Evolutionary conservation across 371 early-diverging fungal genomes (phyloP), one percentile per base, ranked within the genome.

Genomic region (Mortierella sp.): DNA sequence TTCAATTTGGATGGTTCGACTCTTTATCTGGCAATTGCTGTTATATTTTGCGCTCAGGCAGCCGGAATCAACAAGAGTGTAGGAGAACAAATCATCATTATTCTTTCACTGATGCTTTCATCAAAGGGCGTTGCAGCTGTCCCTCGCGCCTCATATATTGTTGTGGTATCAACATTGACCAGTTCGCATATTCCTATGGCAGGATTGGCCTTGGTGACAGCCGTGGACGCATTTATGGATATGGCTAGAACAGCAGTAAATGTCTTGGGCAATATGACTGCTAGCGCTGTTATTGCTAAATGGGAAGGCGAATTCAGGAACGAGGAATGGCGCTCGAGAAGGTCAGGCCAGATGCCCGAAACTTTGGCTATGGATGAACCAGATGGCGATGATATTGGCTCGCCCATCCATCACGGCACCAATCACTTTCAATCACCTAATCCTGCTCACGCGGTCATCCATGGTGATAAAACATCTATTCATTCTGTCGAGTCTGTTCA

Each of bases 1-100:
- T 93, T 94, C 80, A 94, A 94, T 75, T 74, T 94, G 31, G 93
- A 93, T 68, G 95, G 95, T 12, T 90, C 92, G 5, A 92, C 93
- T 4, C 84, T 94, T 47, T 93, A 93, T 80, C 83, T 92, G 34
- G 84, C 91, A 0, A 68, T 91, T 69, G 92, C 88, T 40, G 83
- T 85, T 34, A 86, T 90, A 32, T 90, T 92, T 65, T 82, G 84
- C 53, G 92, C 91, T n/a, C 90, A 94, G 71, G 92, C 91, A 3
- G 84, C 86, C 26, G 86, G 88, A 6, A 76, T 92, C 53, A 62
- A 84, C 43, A 83, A 91, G 60, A 58, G 89, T 2, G 66, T 91
- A n/a, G 83, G 83, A 22, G 86, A 89, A 32, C 93, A 94, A 70
- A 67, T 93, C 29, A 75, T 88, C 23, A 89, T 92, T 66, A 86